A percentile compares a stretch with the other conserved stretches of the same genome.
Evolutionary conservation across 2,329 filamentous ascomycete species (phyloP).

Genomic region (Gnomoniopsis sp.): DNA sequence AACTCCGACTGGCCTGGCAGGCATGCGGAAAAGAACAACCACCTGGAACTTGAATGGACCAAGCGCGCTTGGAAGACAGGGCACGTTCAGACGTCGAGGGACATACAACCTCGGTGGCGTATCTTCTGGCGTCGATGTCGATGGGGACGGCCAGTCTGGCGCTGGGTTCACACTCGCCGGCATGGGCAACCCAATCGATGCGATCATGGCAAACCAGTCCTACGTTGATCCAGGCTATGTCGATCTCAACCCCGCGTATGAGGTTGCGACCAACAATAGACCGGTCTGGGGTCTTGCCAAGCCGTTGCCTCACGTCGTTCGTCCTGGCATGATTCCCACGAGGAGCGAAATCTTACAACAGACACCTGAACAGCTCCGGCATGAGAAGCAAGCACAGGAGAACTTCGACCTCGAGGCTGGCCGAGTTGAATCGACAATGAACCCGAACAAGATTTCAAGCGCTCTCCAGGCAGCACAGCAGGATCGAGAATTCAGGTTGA

Average conservation of each 20-base stretch:
- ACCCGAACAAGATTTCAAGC: constrained; percentile 13
- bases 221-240: constrained; percentile 52
- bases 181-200: constrained; percentile 11
- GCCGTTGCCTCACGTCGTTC: constrained; percentile 49
- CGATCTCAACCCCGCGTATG: constrained; percentile 51
- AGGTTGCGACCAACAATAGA: constrained; percentile 43
- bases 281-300: constrained; percentile 53
- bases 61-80: constrained; percentile 9
- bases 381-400: constrained; percentile 12
- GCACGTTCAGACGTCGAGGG: constrained; percentile 10
- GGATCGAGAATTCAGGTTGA: constrained; percentile 14
- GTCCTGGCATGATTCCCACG: constrained; percentile 49
- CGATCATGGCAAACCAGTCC: constrained; percentile 32
- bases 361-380: constrained; percentile 11
- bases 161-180: constrained; percentile 18
- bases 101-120: constrained; percentile 3
- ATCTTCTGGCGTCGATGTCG: constrained; percentile 9
- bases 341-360: constrained; percentile 33
- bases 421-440: constrained; percentile 13
- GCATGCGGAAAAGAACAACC: constrained; percentile 15
- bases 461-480: constrained; percentile 15
- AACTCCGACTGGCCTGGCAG: constrained; percentile 1
- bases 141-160: constrained; percentile 1
- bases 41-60: constrained; percentile 17
- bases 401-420: constrained; percentile 15